Evolutionary conservation across 345 rosid species (phyloP).

Genomic region (Moringa oleifera): DNA sequence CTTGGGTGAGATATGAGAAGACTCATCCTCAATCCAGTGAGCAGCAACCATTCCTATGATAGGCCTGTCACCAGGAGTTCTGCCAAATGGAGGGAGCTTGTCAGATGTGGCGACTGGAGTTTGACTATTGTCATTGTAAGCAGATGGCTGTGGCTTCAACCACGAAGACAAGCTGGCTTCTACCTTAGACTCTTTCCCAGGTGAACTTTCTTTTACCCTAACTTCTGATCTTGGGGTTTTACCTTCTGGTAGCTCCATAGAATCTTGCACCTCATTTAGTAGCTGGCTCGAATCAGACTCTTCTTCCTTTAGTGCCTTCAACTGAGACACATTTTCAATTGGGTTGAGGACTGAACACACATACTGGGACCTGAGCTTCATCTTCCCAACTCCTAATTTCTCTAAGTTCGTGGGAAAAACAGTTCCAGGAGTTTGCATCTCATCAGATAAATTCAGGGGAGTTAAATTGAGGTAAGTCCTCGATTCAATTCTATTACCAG

Average conservation of each 20-base stretch:
- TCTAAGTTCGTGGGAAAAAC: slow-evolving; percentile 57
- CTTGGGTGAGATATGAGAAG: slow-evolving; percentile 49
- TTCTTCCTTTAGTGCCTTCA: slow-evolving; percentile 32
- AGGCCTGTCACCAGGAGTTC: slow-evolving; percentile 71
- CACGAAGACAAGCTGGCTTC: slow-evolving; percentile 60
- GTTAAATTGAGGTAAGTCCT: slow-evolving; percentile 63
- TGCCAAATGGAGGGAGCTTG: slow-evolving; percentile 24
- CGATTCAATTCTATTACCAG: slow-evolving; percentile 20
- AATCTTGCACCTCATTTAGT: slow-evolving; percentile 24
- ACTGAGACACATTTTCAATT: slow-evolving; percentile 38
- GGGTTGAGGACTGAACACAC: slow-evolving; percentile 53
- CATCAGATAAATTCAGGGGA: slow-evolving; percentile 65
- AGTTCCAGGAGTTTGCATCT: slow-evolving; percentile 99
- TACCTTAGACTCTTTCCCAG: slow-evolving; percentile 19
- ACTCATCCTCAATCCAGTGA: slow-evolving; percentile 74
- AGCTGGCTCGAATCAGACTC: slow-evolving; percentile 20
- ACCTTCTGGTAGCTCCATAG: slow-evolving; percentile 33
- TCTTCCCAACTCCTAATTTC: slow-evolving; percentile 37
- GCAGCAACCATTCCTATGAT: slow-evolving; percentile 88
- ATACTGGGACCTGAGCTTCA: slow-evolving; percentile 69
- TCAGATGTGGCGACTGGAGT: slow-evolving; percentile 15
- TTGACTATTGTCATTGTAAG: slow-evolving; percentile 18
- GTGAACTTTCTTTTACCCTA: slow-evolving; percentile 25
- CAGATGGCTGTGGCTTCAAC: slow-evolving; percentile 33
- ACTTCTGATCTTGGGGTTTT: slow-evolving; percentile 22